Conservation (phyloP, 2,329 filamentous ascomycete species). For the Aspergillus sp. region DNA sequence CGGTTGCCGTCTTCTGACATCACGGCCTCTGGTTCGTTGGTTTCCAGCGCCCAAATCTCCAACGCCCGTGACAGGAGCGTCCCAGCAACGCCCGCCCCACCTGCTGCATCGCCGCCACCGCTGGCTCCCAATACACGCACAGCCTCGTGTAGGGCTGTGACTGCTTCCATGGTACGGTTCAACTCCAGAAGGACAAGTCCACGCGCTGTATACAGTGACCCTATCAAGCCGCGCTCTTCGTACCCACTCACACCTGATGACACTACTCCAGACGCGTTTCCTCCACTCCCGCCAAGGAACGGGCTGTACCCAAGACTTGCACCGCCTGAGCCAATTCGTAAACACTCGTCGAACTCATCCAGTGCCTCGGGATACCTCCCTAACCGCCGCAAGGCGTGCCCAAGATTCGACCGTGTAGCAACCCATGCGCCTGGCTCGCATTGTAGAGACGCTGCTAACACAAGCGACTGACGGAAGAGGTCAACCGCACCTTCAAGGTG, state of each 20-base stretch:
- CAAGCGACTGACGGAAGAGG: constrained; percentile 75
- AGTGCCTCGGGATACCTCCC: constrained; percentile 70
- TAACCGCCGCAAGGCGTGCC: constrained; percentile 77
- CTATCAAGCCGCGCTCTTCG: constrained; percentile 47
- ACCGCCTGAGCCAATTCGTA: constrained; percentile 73
- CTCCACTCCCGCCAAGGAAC: constrained; percentile 45
- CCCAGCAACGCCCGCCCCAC: constrained; percentile 48
- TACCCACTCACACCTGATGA: constrained; percentile 46
- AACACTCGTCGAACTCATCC: constrained; percentile 79
- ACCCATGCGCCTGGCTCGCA: constrained; percentile 81
- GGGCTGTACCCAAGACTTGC: constrained; percentile 76
- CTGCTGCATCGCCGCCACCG: constrained; percentile 47
- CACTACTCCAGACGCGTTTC: constrained; percentile 34
- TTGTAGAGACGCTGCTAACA: constrained; percentile 75
- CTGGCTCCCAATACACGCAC: constrained; percentile 47
- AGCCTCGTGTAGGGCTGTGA: constrained; percentile 75
- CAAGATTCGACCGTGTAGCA: constrained; percentile 82
- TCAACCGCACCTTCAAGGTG: constrained; percentile 71
- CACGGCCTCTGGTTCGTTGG: constrained; percentile 26
- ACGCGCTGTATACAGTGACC: constrained; percentile 53
- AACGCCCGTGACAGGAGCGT: constrained; percentile 46
- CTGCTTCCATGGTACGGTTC: constrained; percentile 71
- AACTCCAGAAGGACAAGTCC: constrained; percentile 81
- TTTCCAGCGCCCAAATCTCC: constrained; percentile 47
- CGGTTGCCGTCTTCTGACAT: constrained; percentile 17